Conservation (phyloP, 768 basidiomycete genomes). For the Scleroderma bovista region DNA sequence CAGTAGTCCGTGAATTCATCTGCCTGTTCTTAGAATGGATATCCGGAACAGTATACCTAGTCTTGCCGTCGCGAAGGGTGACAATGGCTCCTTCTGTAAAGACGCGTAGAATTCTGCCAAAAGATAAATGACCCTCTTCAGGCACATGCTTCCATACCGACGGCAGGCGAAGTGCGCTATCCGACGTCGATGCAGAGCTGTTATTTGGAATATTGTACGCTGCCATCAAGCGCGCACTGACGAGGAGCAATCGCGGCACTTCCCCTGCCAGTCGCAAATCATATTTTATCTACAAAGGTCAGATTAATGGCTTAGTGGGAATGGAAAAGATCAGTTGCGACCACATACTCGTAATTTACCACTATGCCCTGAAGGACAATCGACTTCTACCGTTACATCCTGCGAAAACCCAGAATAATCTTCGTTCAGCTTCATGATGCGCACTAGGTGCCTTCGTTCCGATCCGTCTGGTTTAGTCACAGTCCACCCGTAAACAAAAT, state of each 20-base stretch:
- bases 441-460: conserved; percentile 23
- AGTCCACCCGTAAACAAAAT: conserved; percentile 24
- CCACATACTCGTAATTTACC: conserved; percentile 21
- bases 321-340: not conserved
- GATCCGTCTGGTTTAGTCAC: conserved; percentile 6
- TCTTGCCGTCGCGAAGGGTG: conserved; percentile 20
- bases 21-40: conserved; percentile 10
- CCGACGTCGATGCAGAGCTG: conserved; percentile 6
- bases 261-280: conserved; percentile 24
- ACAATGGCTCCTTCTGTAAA: conserved; percentile 23
- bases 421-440: conserved; percentile 25
- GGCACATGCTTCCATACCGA: conserved; percentile 17
- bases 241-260: conserved; percentile 17
- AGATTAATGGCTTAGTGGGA: not conserved
- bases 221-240: conserved; percentile 24
- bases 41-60: conserved; percentile 22
- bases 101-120: conserved; percentile 23
- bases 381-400: conserved; percentile 21
- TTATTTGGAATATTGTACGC: conserved; percentile 24
- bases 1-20: conserved; percentile 10
- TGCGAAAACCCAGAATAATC: conserved; percentile 16
- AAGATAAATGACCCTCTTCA: conserved; percentile 13
- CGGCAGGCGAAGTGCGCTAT: conserved; percentile 5
- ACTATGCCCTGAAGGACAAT: conserved; percentile 22
- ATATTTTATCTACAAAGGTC: conserved; percentile 19